phyloP scores from a whole-genome alignment of 345 rosid species.

The Citrus cavaleriei region DNA sequence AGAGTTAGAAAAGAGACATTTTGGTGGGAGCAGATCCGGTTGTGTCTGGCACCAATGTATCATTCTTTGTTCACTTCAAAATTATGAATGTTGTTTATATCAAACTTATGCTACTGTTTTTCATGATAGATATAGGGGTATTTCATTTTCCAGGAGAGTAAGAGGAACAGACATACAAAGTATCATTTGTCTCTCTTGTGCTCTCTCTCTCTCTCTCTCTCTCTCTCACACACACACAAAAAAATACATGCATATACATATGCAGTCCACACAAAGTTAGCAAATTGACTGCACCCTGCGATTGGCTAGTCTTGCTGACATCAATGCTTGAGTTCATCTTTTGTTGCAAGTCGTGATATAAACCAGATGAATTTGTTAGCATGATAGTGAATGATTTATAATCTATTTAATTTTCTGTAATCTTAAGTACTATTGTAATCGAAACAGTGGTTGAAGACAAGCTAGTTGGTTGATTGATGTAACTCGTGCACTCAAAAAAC shows the following conservation, averaged over 20 bases:
- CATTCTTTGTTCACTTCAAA: not conserved
- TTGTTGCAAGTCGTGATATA: too few relatives aligned
- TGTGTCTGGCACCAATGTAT: not conserved
- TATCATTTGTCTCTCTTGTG: not conserved
- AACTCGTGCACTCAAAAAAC: too few relatives aligned
- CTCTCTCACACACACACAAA: too few relatives aligned
- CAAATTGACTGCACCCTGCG: not conserved
- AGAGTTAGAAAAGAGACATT: not conserved
- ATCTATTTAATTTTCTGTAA: too few relatives aligned
- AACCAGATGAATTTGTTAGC: too few relatives aligned
- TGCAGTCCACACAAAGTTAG: too few relatives aligned
- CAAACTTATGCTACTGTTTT: not conserved
- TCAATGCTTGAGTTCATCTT: not conserved
- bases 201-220: too few relatives aligned
- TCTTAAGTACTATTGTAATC: too few relatives aligned
- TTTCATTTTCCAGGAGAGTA: not conserved
- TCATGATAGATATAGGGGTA: not conserved
- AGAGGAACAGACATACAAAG: not conserved
- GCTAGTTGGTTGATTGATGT: too few relatives aligned
- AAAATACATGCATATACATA: too few relatives aligned
- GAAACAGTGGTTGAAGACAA: too few relatives aligned
- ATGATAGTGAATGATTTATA: too few relatives aligned
- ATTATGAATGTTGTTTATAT: not conserved
- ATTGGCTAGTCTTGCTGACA: not conserved
- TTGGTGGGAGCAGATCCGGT: not conserved